Evolutionary conservation across 768 basidiomycete genomes (phyloP).

Genomic region (Clitopilus hobsonii): DNA sequence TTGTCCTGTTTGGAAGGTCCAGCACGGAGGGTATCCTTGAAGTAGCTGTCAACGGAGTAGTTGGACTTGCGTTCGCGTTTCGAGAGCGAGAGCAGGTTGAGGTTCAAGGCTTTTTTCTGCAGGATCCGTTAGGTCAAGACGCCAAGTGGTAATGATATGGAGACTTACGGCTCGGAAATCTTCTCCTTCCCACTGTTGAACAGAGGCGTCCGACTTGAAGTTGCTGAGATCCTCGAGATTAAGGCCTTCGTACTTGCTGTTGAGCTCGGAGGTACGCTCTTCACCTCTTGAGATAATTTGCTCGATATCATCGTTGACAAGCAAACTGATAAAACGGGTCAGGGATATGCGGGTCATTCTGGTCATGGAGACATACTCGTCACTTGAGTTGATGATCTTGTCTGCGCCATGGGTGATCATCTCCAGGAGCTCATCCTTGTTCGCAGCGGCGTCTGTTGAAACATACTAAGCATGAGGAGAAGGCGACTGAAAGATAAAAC

Average conservation of each 20-base stretch:
- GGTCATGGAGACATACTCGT: conserved; percentile 73
- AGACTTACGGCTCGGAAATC: conserved; percentile 71
- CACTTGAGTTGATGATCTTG: conserved; percentile 82
- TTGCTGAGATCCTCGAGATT: conserved; percentile 94
- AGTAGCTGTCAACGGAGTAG: conserved; percentile 94
- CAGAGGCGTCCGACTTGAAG: conserved; percentile 91
- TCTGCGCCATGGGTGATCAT: conserved; percentile 99
- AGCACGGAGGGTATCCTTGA: conserved; percentile 84
- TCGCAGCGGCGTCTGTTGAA: conserved; percentile 67
- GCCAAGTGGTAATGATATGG: background rate
- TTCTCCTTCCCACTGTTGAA: conserved; percentile 95
- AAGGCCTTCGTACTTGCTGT: conserved; percentile 87
- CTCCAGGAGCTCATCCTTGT: conserved; percentile 93
- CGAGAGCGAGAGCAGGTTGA: conserved; percentile 80
- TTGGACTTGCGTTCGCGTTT: conserved; percentile 93
- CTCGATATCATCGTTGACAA: conserved; percentile 90
- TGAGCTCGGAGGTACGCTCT: conserved; percentile 83
- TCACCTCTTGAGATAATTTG: conserved; percentile 90
- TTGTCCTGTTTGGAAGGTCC: conserved; percentile 78
- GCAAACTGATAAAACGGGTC: too few species aligned
- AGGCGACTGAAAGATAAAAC: conserved; percentile 12
- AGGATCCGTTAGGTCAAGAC: background rate
- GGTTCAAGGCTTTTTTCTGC: conserved; percentile 63
- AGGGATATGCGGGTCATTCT: too few species aligned
- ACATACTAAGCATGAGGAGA: conserved; percentile 17